phyloP scores from a whole-genome alignment of 345 rosid species.

The Xanthoceras sorbifolium region DNA sequence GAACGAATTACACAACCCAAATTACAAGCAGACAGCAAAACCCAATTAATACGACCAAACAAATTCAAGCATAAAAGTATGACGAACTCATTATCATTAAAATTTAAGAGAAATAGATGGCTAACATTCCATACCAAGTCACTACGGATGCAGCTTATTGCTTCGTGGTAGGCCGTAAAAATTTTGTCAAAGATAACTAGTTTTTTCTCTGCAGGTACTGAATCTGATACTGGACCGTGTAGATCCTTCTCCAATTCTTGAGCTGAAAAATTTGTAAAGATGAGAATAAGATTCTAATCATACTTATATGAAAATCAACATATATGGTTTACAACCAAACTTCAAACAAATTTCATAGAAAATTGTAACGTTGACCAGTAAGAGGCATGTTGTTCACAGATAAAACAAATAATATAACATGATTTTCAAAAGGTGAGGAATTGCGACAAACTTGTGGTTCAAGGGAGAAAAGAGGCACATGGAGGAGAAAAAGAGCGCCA shows the following conservation, averaged over 20 bases:
- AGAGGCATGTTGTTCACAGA: slow-evolving; percentile 16
- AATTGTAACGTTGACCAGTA: not conserved
- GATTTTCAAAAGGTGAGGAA: slow-evolving; percentile 4
- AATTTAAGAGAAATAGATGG: not conserved
- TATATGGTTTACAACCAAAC: not conserved
- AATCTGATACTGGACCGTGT: slow-evolving; percentile 68
- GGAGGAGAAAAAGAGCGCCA: not conserved
- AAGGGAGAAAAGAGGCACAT: not conserved
- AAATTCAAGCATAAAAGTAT: slow-evolving; percentile 1
- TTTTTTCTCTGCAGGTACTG: slow-evolving; percentile 79
- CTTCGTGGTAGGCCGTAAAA: slow-evolving; percentile 91
- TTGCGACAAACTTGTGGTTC: not conserved
- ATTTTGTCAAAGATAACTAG: slow-evolving; percentile 76
- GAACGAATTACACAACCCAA: slow-evolving; percentile 16
- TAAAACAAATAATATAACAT: slow-evolving; percentile 7
- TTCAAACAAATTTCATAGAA: not conserved
- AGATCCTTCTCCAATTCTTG: slow-evolving; percentile 98
- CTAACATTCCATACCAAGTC: slow-evolving; percentile 66
- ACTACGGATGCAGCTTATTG: slow-evolving; percentile 85
- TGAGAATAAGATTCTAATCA: slow-evolving; percentile 18
- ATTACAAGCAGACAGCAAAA: not conserved
- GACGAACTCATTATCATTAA: not conserved
- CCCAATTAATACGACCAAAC: not conserved
- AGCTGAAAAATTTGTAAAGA: slow-evolving; percentile 53
- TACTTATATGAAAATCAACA: slow-evolving; percentile 4